These are phyloP conservation scores for Ramalina peruviana DNA, from an alignment of 495 filamentous ascomycete species.

Conservation along the genomic window DNA sequence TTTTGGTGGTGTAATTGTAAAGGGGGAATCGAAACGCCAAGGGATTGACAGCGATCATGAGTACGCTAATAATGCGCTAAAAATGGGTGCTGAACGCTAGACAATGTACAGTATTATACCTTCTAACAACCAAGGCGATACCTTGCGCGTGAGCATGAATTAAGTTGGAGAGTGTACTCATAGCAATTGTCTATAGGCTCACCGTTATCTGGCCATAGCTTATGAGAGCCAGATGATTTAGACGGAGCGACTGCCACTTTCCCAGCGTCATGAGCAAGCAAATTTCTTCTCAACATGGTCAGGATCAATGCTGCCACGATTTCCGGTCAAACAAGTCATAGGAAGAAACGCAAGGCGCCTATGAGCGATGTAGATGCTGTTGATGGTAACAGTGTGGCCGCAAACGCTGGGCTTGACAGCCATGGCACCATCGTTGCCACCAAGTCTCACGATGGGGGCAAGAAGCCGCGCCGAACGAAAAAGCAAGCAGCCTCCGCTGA, in stretches of 20 bases:
- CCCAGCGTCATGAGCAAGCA: not conserved
- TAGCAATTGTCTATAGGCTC: too few species aligned
- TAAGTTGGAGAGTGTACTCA: too few species aligned
- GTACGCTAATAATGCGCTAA: not conserved
- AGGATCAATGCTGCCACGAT: slow-evolving; percentile 41
- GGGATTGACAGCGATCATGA: too few species aligned
- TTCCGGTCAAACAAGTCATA: slow-evolving; percentile 37
- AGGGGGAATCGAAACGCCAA: too few species aligned
- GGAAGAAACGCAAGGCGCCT: slow-evolving; percentile 37
- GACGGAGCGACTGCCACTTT: too few species aligned
- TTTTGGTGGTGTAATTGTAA: too few species aligned
- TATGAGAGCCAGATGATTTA: too few species aligned
- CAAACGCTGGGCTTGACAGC: not conserved
- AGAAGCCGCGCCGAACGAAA: slow-evolving; percentile 30
- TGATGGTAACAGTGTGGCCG: not conserved
- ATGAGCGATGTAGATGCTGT: slow-evolving; percentile 12
- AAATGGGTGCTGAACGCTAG: too few species aligned
- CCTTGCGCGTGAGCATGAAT: too few species aligned
- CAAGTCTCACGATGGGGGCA: slow-evolving; percentile 40
- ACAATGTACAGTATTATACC: too few species aligned
- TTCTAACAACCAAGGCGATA: too few species aligned
- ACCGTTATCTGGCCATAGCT: too few species aligned
- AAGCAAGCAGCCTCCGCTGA: slow-evolving; percentile 8
- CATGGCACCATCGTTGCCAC: slow-evolving; percentile 30
- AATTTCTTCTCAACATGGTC: slow-evolving; percentile 27